Evolutionary conservation across 495 filamentous ascomycete genomes (phyloP).

Genomic region (Jackrogersella multiformis): DNA sequence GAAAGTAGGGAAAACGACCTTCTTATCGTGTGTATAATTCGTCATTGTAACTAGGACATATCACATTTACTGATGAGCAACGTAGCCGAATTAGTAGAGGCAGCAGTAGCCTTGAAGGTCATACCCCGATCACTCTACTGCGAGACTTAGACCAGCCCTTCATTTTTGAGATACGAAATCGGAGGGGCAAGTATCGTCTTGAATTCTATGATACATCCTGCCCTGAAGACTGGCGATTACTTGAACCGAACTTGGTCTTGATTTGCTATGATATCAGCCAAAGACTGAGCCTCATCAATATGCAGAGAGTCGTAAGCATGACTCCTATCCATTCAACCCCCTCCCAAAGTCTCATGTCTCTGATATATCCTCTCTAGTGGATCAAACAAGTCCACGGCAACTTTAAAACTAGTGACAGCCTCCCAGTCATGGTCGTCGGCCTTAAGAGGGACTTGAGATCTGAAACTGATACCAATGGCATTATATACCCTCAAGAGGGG

Average conservation of each 20-base stretch:
- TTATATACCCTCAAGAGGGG: slow-evolving; percentile 78
- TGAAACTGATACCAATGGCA: slow-evolving; percentile 68
- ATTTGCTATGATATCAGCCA: slow-evolving; percentile 84
- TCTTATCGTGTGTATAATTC: slow-evolving; percentile 76
- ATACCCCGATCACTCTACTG: slow-evolving; percentile 62
- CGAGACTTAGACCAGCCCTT: slow-evolving; percentile 85
- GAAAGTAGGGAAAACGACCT: slow-evolving; percentile 85
- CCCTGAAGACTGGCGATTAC: slow-evolving; percentile 77
- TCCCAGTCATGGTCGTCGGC: slow-evolving; percentile 81
- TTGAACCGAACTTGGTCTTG: slow-evolving; percentile 76
- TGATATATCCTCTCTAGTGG: slow-evolving; percentile 63
- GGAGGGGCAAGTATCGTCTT: slow-evolving; percentile 69
- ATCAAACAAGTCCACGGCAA: slow-evolving; percentile 68
- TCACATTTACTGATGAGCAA: slow-evolving; percentile 8
- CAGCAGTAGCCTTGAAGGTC: slow-evolving; percentile 48
- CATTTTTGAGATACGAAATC: slow-evolving; percentile 75
- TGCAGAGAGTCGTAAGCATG: slow-evolving; percentile 65
- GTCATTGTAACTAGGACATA: not conserved
- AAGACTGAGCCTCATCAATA: slow-evolving; percentile 68
- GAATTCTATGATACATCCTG: slow-evolving; percentile 82
- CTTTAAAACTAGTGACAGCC: slow-evolving; percentile 65
- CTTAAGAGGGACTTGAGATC: slow-evolving; percentile 81
- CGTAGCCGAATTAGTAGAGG: slow-evolving; percentile 61
- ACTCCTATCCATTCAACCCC: slow-evolving; percentile 10
- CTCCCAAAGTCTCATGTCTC: slow-evolving; percentile 1